phyloP scores from a whole-genome alignment of 2,329 filamentous ascomycete genomes.

The Fusarium pseudograminearum region DNA sequence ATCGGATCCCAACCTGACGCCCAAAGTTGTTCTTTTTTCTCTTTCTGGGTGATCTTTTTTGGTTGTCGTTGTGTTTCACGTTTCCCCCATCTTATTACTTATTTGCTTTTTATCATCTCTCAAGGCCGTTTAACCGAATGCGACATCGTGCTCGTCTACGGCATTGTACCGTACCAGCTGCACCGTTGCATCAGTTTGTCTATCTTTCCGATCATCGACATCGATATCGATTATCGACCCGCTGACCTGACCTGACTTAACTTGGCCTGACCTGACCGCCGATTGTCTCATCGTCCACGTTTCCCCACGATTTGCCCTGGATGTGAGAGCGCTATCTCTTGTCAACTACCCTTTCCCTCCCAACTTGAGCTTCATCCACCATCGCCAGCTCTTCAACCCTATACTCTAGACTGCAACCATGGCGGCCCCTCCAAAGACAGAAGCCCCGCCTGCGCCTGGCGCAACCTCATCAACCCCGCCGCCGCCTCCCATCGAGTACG shows the following conservation, averaged over 20 bases:
- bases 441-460: constrained; percentile 41
- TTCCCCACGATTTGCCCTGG: constrained; percentile 39
- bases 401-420: constrained; percentile 28
- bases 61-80: constrained; percentile 11
- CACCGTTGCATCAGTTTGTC: constrained; percentile 1
- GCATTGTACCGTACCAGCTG: constrained; percentile 5
- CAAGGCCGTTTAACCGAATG: constrained; percentile 20
- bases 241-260: constrained; percentile 47
- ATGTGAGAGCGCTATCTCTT: constrained; percentile 35
- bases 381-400: not conserved
- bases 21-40: constrained; percentile 11
- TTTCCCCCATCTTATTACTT: not conserved
- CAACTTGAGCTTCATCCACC: not conserved
- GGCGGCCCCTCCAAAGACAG: constrained; percentile 45
- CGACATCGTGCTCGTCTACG: constrained; percentile 33
- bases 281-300: constrained; percentile 32
- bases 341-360: constrained; percentile 11
- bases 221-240: constrained; percentile 19
- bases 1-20: constrained; percentile 28
- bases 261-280: constrained; percentile 47
- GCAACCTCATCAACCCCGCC: constrained; percentile 41
- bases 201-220: constrained; percentile 24
- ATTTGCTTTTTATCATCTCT: not conserved
- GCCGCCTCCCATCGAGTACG: constrained; percentile 61
- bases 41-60: constrained; percentile 20